Percentiles rank a stretch among this genome's conserved stretches.
These are phyloP conservation scores for Fusarium chaquense DNA, from an alignment of 2,329 filamentous ascomycete genomes.

Conservation along the genomic window DNA sequence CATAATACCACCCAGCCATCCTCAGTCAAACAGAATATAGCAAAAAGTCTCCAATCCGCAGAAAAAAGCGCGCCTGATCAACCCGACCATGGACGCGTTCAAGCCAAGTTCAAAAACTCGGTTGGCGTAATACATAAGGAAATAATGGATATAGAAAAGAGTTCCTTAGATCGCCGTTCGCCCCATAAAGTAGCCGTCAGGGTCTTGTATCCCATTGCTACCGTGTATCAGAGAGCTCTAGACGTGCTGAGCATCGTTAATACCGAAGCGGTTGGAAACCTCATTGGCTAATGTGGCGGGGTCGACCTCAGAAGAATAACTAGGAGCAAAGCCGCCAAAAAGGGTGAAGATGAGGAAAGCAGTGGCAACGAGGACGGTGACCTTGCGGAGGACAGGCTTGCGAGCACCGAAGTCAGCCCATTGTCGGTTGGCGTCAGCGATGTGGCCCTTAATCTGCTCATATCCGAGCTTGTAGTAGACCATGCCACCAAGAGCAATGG, in stretches of 20 bases:
- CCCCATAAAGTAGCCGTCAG: slow-evolving; percentile 48
- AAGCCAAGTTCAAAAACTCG: slow-evolving; percentile 39
- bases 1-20: slow-evolving; percentile 44
- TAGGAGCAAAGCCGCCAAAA: slow-evolving; percentile 74
- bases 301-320: slow-evolving; percentile 67
- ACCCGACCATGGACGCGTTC: slow-evolving; percentile 45
- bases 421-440: slow-evolving; percentile 76
- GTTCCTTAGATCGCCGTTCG: slow-evolving; percentile 51
- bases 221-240: slow-evolving; percentile 31
- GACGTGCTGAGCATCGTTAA: slow-evolving; percentile 46
- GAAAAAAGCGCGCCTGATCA: slow-evolving; percentile 42
- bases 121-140: slow-evolving; percentile 39
- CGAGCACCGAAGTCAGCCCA: slow-evolving; percentile 89
- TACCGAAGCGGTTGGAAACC: slow-evolving; percentile 64
- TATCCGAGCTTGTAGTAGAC: slow-evolving; percentile 85
- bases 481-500: slow-evolving; percentile 81
- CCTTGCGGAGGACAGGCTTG: slow-evolving; percentile 82
- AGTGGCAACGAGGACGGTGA: slow-evolving; percentile 74
- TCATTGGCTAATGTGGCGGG: slow-evolving; percentile 62
- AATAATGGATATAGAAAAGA: slow-evolving; percentile 43
- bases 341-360: slow-evolving; percentile 76
- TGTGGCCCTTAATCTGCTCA: slow-evolving; percentile 85
- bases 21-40: slow-evolving; percentile 49
- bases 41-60: slow-evolving; percentile 51
- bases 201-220: slow-evolving; percentile 32